Evolutionary conservation across 1,284 basidiomycete species (phyloP).

Genomic region (Cryptococcus sp.): DNA sequence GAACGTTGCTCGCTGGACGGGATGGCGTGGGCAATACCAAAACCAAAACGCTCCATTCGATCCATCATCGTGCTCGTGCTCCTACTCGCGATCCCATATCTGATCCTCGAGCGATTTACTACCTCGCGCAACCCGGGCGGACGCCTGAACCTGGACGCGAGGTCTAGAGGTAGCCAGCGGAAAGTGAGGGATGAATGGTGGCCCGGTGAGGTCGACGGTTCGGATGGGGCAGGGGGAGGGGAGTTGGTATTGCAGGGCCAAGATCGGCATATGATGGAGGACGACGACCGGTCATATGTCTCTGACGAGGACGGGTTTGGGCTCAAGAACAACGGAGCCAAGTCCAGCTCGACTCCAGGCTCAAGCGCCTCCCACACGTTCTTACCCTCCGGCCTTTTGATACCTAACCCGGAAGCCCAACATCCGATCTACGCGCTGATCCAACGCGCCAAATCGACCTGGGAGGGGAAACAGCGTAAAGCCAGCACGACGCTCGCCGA

Average conservation of each 20-base stretch:
- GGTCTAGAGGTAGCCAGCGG: background rate
- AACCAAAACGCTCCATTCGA: constrained; percentile 30
- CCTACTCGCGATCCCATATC: constrained; percentile 23
- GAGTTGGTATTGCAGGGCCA: background rate
- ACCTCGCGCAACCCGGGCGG: background rate
- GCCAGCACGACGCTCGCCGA: constrained; percentile 52
- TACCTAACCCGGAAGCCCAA: constrained; percentile 38
- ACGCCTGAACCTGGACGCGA: background rate
- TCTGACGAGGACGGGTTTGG: background rate
- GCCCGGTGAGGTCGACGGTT: background rate
- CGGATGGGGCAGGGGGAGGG: background rate
- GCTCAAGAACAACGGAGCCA: background rate
- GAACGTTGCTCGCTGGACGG: background rate
- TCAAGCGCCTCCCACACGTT: constrained; percentile 18
- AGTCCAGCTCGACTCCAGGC: background rate
- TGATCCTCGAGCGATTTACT: constrained; percentile 19
- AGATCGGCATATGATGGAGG: background rate
- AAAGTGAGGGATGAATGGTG: background rate
- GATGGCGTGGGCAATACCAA: constrained; percentile 15
- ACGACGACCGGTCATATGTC: background rate
- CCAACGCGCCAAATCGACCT: constrained; percentile 40
- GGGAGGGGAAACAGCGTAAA: constrained; percentile 49
- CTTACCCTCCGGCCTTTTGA: constrained; percentile 39
- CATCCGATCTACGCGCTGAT: constrained; percentile 55
- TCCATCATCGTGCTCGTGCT: constrained; percentile 22